Conservation (phyloP, 228 moss, liverwort and hornwort genomes). For the Sphagnum magellanicum region DNA sequence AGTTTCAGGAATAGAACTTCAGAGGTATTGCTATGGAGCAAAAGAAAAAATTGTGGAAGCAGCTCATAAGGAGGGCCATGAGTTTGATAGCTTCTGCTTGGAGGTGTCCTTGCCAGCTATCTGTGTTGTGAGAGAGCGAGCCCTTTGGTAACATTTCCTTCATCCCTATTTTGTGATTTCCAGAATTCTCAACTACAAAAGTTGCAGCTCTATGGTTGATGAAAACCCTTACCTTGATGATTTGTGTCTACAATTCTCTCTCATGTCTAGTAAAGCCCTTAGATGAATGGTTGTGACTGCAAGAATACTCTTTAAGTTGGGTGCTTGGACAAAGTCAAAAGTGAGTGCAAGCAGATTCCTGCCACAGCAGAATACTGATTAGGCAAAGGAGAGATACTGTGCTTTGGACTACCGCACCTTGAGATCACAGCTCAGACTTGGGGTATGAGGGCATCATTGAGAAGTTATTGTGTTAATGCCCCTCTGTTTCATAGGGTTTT, state of each 20-base stretch:
- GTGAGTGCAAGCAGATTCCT: too few species aligned
- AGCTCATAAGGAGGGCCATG: slow-evolving; percentile 54
- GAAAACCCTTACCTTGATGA: too few species aligned
- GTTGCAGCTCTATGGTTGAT: too few species aligned
- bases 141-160: slow-evolving; percentile 58
- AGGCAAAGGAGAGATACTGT: too few species aligned
- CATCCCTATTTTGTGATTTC: too few species aligned
- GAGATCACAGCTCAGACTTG: too few species aligned
- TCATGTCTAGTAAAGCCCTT: background rate
- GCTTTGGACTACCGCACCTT: too few species aligned
- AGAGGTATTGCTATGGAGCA: slow-evolving; percentile 7
- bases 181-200: too few species aligned
- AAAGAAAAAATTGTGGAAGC: slow-evolving; percentile 39
- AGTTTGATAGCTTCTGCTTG: slow-evolving; percentile 68
- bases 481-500: background rate
- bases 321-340: background rate
- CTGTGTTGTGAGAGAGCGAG: slow-evolving; percentile 77
- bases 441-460: too few species aligned
- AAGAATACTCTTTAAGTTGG: background rate
- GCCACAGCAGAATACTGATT: too few species aligned
- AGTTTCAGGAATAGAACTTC: background rate
- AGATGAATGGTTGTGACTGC: background rate
- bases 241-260: background rate
- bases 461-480: background rate
- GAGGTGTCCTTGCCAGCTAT: slow-evolving; percentile 89